Evolutionary conservation across 441 rosid species (phyloP).

Genomic region (Pelargonium cotyledonis): DNA sequence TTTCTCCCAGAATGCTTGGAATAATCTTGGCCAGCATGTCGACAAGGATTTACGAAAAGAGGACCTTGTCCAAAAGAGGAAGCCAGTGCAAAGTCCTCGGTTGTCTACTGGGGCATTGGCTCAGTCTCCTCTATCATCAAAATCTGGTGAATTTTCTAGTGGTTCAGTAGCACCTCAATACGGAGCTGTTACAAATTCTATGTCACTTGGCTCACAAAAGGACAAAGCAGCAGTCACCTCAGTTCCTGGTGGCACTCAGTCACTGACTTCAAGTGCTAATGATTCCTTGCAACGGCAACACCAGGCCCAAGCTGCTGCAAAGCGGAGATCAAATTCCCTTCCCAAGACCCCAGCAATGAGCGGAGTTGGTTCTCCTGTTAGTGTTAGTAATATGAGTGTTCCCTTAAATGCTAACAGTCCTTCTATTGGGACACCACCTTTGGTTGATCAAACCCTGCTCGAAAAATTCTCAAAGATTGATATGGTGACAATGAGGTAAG

Average conservation of each 20-base stretch:
- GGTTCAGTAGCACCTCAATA: conserved; percentile 78
- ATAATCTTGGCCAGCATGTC: conserved; percentile 51
- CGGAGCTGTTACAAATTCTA: conserved; percentile 50
- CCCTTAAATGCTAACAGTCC: conserved; percentile 74
- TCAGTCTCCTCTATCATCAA: conserved; percentile 90
- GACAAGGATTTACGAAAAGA: conserved; percentile 69
- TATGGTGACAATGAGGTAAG: conserved; percentile 60
- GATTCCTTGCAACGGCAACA: conserved; percentile 71
- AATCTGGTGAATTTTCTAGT: conserved; percentile 93
- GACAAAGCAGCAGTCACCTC: conserved; percentile 69
- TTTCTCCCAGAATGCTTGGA: conserved; percentile 63
- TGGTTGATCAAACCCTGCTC: conserved; percentile 58
- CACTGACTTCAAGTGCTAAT: conserved; percentile 73
- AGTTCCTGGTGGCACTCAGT: conserved; percentile 53
- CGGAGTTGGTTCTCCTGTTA: conserved; percentile 88
- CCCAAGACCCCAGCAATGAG: conserved; percentile 63
- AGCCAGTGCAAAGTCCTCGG: conserved; percentile 82
- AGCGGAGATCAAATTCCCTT: conserved; percentile 70
- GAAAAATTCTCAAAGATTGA: conserved; percentile 84
- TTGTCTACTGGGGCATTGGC: conserved; percentile 68
- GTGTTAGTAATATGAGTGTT: conserved; percentile 64
- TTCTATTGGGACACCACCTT: conserved; percentile 65
- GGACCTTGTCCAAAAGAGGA: conserved; percentile 66
- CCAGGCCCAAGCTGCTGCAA: conserved; percentile 57
- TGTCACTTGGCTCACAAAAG: conserved; percentile 48